These are phyloP conservation scores for Epichloe brachyelytri DNA, from an alignment of 2,329 filamentous ascomycete genomes.

Conservation along the genomic window DNA sequence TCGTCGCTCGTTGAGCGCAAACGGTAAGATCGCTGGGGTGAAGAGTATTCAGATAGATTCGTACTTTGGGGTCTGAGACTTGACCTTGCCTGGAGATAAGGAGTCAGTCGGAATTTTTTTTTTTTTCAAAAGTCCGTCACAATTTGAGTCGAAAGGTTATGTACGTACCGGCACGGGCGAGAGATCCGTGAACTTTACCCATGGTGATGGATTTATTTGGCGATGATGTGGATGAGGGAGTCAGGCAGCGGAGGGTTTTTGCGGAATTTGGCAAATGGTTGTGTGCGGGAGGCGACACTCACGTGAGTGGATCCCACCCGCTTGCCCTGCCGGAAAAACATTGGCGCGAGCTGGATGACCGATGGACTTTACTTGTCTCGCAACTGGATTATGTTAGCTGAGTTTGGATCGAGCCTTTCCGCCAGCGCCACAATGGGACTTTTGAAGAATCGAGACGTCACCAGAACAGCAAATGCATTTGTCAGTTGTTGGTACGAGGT, in stretches of 20 bases:
- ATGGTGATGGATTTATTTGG: slow-evolving; percentile 42
- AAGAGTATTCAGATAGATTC: slow-evolving; percentile 18
- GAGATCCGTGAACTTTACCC: slow-evolving; percentile 90
- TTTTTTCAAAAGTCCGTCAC: too few species aligned
- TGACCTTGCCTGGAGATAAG: slow-evolving; percentile 69
- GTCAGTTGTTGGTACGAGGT: too few species aligned
- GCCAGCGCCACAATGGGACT: background rate
- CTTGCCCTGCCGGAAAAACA: slow-evolving; percentile 23
- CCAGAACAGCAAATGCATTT: too few species aligned
- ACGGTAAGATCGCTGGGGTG: background rate
- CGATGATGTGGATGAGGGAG: slow-evolving; percentile 24
- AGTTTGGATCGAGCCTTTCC: background rate
- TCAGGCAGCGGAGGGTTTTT: slow-evolving; percentile 18
- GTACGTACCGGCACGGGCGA: slow-evolving; percentile 61
- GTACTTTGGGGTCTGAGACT: slow-evolving; percentile 88
- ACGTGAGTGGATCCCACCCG: slow-evolving; percentile 21
- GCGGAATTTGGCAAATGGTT: slow-evolving; percentile 26
- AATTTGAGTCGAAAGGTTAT: background rate
- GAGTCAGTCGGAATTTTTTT: background rate
- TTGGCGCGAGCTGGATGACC: slow-evolving; percentile 1
- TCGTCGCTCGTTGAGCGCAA: slow-evolving; percentile 11
- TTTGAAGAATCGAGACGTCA: background rate
- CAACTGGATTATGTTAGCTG: slow-evolving; percentile 1
- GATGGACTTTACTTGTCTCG: background rate
- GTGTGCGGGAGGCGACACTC: slow-evolving; percentile 22